Evolutionary conservation across 176 grass and related monocot species (phyloP), one percentile per base, ranked within the genome.

Genomic region (Cymbopogon citratus): DNA sequence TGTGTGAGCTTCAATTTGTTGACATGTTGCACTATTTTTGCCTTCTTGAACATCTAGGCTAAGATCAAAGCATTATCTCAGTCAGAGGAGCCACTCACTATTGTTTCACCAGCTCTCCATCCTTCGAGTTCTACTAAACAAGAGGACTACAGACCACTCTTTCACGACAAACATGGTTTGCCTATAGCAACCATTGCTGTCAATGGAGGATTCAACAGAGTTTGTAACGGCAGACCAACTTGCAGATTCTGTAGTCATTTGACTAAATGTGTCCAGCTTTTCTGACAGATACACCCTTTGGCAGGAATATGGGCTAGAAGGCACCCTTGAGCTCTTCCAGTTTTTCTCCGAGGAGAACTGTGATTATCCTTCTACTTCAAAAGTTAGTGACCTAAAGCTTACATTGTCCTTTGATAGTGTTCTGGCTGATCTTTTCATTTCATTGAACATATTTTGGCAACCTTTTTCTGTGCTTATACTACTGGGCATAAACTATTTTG

Each of bases 151-250:
- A 89, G 48, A 64, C 90, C 90, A 19, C 80, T 96, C n/a, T 96
- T 91, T 85, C 69, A 66, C 18, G 64, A 86, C 80, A 85, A 84
- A 56, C 57, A 75, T 66, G 83, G 80, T 26, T 73, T 60, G 12
- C 77, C 87, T 15, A 86, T 95, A 66, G 77, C 88, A 75, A 84
- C 74, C 31, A 84, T 92, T 87, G 25, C 68, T 57, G 72, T 96
- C 56, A 92, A 92, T 89, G 93, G 90, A 87, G 88, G 72, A 34
- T 89, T 96, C 71, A 83, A 87, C 73, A 92, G 88, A 88, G 93
- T 90, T 86, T 74, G 85, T 71, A 49, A 31, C 3, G 26, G 4
- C 71, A 11, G 8, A 75, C 27, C 18, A 63, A 64, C 66, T 60
- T 75, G 27, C 63, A 54, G 27, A 80, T 28, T 76, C 31, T 71